A percentile compares a stretch with the other conserved stretches of the same genome.
Conservation (phyloP, 179 eudicot species). For the Carnegiea gigantea region DNA sequence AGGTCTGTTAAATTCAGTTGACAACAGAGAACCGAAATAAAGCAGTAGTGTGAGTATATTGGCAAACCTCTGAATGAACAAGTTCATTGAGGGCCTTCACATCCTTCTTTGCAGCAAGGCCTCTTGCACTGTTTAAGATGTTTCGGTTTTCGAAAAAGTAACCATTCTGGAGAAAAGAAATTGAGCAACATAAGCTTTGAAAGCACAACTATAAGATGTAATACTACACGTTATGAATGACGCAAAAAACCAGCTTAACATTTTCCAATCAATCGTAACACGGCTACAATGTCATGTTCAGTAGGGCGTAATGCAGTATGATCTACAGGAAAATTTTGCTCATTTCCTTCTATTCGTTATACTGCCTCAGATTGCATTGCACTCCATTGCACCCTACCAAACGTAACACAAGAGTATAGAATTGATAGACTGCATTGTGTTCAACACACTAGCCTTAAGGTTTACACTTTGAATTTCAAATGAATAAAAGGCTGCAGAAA, state of each 20-base stretch:
- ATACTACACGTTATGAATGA: not conserved
- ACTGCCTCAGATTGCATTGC: no score
- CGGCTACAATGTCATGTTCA: not conserved
- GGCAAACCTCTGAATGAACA: slow-evolving; percentile 53
- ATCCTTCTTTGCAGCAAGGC: slow-evolving; percentile 65
- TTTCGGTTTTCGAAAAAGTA: slow-evolving; percentile 44
- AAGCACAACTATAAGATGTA: not conserved
- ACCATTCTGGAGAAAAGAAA: slow-evolving; percentile 51
- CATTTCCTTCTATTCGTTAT: no score
- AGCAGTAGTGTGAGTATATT: not conserved
- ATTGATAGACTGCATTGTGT: no score
- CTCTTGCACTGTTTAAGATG: slow-evolving; percentile 45
- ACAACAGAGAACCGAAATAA: not conserved
- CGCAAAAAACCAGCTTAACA: not conserved
- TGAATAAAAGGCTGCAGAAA: no score
- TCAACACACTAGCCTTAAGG: no score
- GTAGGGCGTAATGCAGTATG: no score
- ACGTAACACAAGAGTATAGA: no score
- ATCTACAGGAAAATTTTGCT: no score
- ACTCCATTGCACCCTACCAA: no score
- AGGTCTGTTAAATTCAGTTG: not conserved
- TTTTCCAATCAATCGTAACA: not conserved
- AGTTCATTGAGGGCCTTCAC: slow-evolving; percentile 61
- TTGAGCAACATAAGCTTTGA: not conserved
- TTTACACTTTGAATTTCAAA: no score